These are phyloP conservation scores for Chlorokybus atmophyticus DNA, from an alignment of 139 green algal genomes.

Conservation along the genomic window DNA sequence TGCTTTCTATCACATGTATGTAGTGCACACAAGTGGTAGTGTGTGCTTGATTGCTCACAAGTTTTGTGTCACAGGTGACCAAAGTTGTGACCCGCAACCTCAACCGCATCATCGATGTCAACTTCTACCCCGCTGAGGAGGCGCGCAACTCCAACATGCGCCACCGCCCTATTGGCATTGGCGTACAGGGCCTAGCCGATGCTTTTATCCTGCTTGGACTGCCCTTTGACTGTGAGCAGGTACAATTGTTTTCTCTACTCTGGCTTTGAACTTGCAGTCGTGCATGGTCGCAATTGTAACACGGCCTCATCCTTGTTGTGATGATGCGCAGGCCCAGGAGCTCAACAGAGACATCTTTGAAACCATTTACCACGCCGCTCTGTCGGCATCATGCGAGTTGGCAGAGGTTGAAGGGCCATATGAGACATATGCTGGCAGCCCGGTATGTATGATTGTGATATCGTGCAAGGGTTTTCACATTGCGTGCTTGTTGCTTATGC, in stretches of 20 bases:
- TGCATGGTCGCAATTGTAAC: too few species aligned
- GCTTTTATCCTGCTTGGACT: constrained; percentile 96
- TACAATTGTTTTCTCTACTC: too few species aligned
- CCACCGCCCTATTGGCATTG: constrained; percentile 92
- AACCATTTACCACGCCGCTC: constrained; percentile 83
- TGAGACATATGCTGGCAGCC: constrained; percentile 60
- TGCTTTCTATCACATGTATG: too few species aligned
- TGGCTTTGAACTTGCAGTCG: too few species aligned
- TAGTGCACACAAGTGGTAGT: too few species aligned
- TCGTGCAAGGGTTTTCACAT: too few species aligned
- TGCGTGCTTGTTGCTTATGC: not conserved
- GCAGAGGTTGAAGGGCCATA: constrained; percentile 71
- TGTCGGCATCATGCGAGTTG: constrained; percentile 61
- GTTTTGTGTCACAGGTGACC: constrained; percentile 35
- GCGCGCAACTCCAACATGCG: constrained; percentile 78
- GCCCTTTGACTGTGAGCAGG: constrained; percentile 76
- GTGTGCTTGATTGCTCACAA: too few species aligned
- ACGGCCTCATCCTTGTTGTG: too few species aligned
- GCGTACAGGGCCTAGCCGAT: constrained; percentile 91
- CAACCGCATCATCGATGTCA: constrained; percentile 98
- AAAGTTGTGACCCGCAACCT: constrained; percentile 73
- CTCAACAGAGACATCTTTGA: constrained; percentile 95
- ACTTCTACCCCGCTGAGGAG: constrained; percentile 91
- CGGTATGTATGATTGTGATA: constrained; percentile 29
- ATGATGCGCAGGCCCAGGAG: constrained; percentile 51